Evolutionary conservation across 2,329 filamentous ascomycete genomes (phyloP), one percentile per base, ranked within the genome.

Genomic region (Lasiodiplodia gonubiensis): DNA sequence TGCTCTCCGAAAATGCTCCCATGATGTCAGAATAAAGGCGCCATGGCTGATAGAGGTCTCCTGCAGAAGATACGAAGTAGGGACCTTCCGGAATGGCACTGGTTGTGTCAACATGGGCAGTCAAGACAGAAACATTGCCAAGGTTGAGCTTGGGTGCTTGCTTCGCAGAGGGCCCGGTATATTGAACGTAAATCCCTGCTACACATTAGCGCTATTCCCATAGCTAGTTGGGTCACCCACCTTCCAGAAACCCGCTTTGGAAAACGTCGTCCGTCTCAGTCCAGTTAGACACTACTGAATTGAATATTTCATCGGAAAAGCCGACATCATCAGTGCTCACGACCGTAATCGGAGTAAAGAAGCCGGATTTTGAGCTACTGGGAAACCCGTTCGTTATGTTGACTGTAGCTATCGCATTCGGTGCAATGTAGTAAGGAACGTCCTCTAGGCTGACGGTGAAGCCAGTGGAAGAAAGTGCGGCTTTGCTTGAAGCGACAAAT

Each of bases 1-100:
- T 71, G 11, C 83, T 80, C 69, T 86, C 83, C 0, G 81, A 82
- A 71, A 86, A 86, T 2, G 84, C 82, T 14, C 81, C 80, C 49
- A 82, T 78, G 5, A 80, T 76, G 70, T 86, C 84, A 18, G 81
- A 80, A 70, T 84, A 86, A 0, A 86, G 72, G 59, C 80, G 76
- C 76, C 82, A 86, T 0, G 84, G 84, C 68, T 83, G 76, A 69
- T 81, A 83, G 6, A 86, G 74, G 16, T 79, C 73, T 3, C 84
- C 84, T 18, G 78, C 77, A 0, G 76, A 72, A 11, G 80, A 82
- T 46, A 85, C 69, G 70, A 86, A 86, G 70, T 86, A 86, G 1
- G 85, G 84, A 0, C 84, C 84, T 14, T 79, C 70, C 5, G 81
- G 79, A 10, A 86, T 71, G 27, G 61, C 53, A 27, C 46, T 33